phyloP scores from a whole-genome alignment of 2,329 filamentous ascomycete genomes.

The Beauveria brongniartii region DNA sequence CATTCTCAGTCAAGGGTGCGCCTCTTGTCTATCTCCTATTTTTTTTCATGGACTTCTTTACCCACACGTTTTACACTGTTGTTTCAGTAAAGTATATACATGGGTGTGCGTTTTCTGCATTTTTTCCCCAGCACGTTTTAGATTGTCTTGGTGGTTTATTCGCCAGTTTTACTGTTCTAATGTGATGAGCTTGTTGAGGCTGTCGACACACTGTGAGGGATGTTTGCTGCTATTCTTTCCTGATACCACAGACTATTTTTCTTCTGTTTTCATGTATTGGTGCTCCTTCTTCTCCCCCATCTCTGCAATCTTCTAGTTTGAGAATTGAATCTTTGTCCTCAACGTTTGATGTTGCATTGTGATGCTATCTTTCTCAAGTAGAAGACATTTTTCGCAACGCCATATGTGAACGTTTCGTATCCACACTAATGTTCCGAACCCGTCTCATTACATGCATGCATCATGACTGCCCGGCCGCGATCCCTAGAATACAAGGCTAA shows the following conservation, averaged over 20 bases:
- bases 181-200: slow-evolving; percentile 1
- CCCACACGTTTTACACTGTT: slow-evolving; percentile 1
- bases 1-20: neutral
- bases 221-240: slow-evolving; percentile 8
- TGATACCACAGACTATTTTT: slow-evolving; percentile 13
- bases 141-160: slow-evolving; percentile 1
- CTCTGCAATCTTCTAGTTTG: slow-evolving; percentile 19
- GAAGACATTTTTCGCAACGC: no score
- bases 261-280: slow-evolving; percentile 8
- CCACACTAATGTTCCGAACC: neutral
- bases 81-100: slow-evolving; percentile 14
- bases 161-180: neutral
- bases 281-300: slow-evolving; percentile 8
- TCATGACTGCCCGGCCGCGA: neutral
- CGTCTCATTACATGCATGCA: neutral
- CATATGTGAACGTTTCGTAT: neutral
- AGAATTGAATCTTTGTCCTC: slow-evolving; percentile 11
- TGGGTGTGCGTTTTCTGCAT: slow-evolving; percentile 15
- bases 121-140: neutral
- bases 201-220: neutral
- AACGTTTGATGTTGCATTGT: neutral
- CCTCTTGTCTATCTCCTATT: neutral
- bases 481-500: neutral
- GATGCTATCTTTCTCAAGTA: neutral
- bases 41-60: neutral